Evolutionary conservation across 345 rosid species (phyloP).

Genomic region (Erodium maritimum): DNA sequence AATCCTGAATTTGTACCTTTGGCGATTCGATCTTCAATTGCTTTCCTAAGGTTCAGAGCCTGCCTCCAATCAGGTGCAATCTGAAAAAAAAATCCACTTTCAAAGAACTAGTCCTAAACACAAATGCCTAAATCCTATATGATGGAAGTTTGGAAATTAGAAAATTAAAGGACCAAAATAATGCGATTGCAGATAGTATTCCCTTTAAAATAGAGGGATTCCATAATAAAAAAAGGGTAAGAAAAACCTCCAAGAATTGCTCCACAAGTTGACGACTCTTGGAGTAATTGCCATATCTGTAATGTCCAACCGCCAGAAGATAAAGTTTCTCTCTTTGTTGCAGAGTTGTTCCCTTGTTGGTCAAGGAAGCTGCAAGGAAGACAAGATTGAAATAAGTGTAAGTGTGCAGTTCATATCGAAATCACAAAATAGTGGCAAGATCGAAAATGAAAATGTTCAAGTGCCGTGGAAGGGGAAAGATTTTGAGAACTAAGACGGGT

Average conservation of each 20-base stretch:
- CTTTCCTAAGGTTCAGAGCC: constrained; percentile 55
- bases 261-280: constrained; percentile 61
- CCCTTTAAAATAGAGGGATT: neutral
- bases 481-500: neutral
- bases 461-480: neutral
- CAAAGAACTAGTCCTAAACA: neutral
- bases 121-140: too few relatives aligned
- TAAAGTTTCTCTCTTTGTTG: constrained; percentile 57
- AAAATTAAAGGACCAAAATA: neutral
- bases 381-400: neutral
- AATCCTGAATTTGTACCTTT: constrained; percentile 30
- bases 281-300: constrained; percentile 50
- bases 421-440: neutral
- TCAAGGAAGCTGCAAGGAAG: constrained; percentile 42
- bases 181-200: neutral
- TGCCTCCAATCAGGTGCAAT: constrained; percentile 81
- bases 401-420: neutral
- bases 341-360: constrained; percentile 33
- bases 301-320: constrained; percentile 78
- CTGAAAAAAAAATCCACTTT: constrained; percentile 20
- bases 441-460: neutral
- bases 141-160: too few relatives aligned
- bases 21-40: constrained; percentile 50
- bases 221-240: neutral
- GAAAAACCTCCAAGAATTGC: constrained; percentile 52